Base-by-base conservation (phyloP, 2,329 filamentous ascomycete genomes). In the Colletotrichum scovillei region DNA sequence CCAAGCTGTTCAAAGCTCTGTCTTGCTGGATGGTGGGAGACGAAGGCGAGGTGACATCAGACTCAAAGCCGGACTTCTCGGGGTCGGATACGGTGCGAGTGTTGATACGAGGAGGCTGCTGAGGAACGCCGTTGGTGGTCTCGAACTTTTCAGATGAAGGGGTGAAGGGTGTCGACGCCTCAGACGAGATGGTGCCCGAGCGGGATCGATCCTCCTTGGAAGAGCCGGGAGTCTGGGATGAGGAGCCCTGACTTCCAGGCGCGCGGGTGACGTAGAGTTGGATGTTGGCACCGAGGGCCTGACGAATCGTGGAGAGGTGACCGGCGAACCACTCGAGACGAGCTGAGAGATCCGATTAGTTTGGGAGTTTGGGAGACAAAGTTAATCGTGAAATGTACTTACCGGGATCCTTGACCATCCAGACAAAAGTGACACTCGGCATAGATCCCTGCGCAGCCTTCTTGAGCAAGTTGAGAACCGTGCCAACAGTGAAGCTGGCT, bases 401-500 rank as follows among this genome's bases (percentile, higher is more conserved):
- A 84, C 84, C 75, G 55, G 78, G 76, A 46, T 84, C 74, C 56
- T 79, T 82, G 12, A 85, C 80, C 63, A 82, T 78, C 84, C 84
- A 86, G 16, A 86, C 75, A 63, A 86, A 84, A n/a, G 79, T 76
- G 16, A 86, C 76, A 5, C 76, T 77, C 53, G 78, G 78, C 16
- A 75, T 75, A 0, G 76, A 76, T 22, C 76, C 75, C 4, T 19
- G 46, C 3, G 56, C 72, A 3, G 78, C 73, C 16, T 74, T 79
- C 62, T 76, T 79, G 14, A 86, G 77, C 64, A 85, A 78, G 71
- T 79, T 78, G 53, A 84, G 79, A 6, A 82, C 82, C 26, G 80
- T 80, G 57, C 85, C 85, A 56, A 85, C 80, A 6, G 84, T 84
- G 78, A 92, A 92, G 35, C 87, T 91, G 2, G 88, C 90, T 2